Conservation (phyloP, 2,329 filamentous ascomycete species). For the Diaporthe batatas region DNA sequence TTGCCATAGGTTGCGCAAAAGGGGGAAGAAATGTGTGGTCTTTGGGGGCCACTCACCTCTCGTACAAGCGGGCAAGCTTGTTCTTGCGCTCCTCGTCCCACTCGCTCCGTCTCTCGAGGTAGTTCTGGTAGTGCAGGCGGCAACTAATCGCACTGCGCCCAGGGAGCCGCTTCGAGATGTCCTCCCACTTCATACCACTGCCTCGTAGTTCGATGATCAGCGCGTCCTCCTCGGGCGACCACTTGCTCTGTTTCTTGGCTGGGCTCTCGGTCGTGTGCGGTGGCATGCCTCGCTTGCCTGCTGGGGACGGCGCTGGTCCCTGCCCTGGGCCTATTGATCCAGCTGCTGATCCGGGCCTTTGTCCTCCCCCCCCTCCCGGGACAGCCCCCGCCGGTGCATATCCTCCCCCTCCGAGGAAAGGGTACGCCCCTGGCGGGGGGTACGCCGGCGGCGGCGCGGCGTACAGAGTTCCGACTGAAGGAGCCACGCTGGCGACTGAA, state of each 20-base stretch:
- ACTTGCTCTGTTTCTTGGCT: slow-evolving; percentile 96
- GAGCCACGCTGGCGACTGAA: slow-evolving; percentile 37
- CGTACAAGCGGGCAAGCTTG: slow-evolving; percentile 93
- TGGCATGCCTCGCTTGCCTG: slow-evolving; percentile 64
- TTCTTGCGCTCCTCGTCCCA: slow-evolving; percentile 99
- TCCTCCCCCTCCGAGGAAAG: slow-evolving; percentile 40
- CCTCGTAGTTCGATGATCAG: slow-evolving; percentile 92
- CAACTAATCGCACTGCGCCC: slow-evolving; percentile 95
- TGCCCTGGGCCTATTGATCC: slow-evolving; percentile 34
- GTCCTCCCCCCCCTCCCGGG: slow-evolving; percentile 44
- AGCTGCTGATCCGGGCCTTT: slow-evolving; percentile 45
- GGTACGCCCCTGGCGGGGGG: slow-evolving; percentile 36
- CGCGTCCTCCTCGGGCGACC: slow-evolving; percentile 94
- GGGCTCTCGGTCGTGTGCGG: slow-evolving; percentile 74
- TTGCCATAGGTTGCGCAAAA: not conserved
- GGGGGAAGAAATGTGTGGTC: slow-evolving; percentile 37
- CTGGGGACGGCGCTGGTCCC: slow-evolving; percentile 37
- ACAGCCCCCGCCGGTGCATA: slow-evolving; percentile 36
- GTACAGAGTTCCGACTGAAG: slow-evolving; percentile 40
- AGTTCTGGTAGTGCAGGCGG: slow-evolving; percentile 96
- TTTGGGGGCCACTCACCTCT: slow-evolving; percentile 75
- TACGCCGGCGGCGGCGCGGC: slow-evolving; percentile 40
- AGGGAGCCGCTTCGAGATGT: slow-evolving; percentile 91
- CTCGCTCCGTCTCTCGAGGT: slow-evolving; percentile 90
- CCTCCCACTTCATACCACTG: slow-evolving; percentile 97